These are phyloP conservation scores for Candida maris DNA, from an alignment of 805 yeast species.

Conservation along the genomic window DNA sequence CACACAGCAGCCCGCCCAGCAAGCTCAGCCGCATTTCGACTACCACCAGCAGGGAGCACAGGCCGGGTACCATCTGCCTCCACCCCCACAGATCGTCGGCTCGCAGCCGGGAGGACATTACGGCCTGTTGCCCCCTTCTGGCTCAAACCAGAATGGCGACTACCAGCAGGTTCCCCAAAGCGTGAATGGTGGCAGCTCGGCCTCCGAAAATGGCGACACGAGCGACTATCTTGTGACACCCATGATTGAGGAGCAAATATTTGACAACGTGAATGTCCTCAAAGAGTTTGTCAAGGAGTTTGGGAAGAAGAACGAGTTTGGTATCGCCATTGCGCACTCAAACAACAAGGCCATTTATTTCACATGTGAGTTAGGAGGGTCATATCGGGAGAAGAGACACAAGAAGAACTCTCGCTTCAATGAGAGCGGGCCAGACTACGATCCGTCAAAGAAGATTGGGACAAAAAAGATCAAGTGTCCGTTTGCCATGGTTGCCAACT, in stretches of 20 bases:
- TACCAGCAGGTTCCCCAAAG: conserved; percentile 13
- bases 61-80: conserved; percentile 7
- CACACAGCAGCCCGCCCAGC: conserved; percentile 4
- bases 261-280: conserved; percentile 46
- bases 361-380: conserved; percentile 57
- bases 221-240: conserved; percentile 49
- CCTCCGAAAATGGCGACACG: conserved; percentile 19
- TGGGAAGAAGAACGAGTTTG: conserved; percentile 55
- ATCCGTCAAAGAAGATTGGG: conserved; percentile 26
- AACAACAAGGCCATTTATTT: conserved; percentile 56
- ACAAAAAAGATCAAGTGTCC: conserved; percentile 56
- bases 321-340: conserved; percentile 57
- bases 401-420: conserved; percentile 25
- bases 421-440: conserved; percentile 18
- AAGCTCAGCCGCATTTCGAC: conserved; percentile 8
- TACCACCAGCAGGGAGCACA: conserved; percentile 13
- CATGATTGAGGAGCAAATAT: conserved; percentile 50
- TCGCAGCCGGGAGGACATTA: conserved; percentile 9
- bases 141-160: conserved; percentile 8
- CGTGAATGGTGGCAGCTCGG: conserved; percentile 5
- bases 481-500: conserved; percentile 56
- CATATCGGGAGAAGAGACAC: conserved; percentile 48
- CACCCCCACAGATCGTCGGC: conserved; percentile 5
- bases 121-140: conserved; percentile 13
- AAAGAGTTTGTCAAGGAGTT: conserved; percentile 53